Evolutionary conservation across 176 grass and related monocot species (phyloP).

Genomic region (Canna indica): DNA sequence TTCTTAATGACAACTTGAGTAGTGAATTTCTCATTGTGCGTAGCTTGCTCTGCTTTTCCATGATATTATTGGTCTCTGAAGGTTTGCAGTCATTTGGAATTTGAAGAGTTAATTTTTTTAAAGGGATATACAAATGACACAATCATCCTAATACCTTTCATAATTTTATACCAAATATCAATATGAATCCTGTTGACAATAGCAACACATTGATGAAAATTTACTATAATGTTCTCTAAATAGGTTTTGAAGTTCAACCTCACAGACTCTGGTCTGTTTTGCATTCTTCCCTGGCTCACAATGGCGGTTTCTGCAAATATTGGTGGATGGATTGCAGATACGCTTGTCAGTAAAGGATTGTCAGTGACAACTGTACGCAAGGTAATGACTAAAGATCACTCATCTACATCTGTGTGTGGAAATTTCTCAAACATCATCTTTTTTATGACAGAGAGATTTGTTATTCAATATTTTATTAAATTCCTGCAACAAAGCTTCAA

Average conservation of each 20-base stretch:
- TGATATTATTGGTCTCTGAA: background rate
- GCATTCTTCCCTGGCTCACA: conserved; percentile 87
- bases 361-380: conserved; percentile 89
- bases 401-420: background rate
- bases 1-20: background rate
- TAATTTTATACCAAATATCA: background rate
- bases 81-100: background rate
- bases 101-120: background rate
- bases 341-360: conserved; percentile 85
- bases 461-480: background rate
- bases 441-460: conserved; percentile 1
- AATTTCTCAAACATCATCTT: background rate
- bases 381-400: conserved; percentile 40
- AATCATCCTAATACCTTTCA: background rate
- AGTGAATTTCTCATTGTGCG: background rate
- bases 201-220: conserved; percentile 2
- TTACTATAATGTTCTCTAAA: conserved; percentile 20
- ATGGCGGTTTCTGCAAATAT: conserved; percentile 94
- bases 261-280: conserved; percentile 77
- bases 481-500: background rate
- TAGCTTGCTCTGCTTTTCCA: background rate
- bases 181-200: background rate
- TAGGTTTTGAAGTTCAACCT: conserved; percentile 98
- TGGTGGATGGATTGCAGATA: conserved; percentile 99
- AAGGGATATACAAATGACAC: background rate